These are phyloP conservation scores for Aureobasidium zeae DNA, from an alignment of 2,329 filamentous ascomycete genomes.

Conservation along the genomic window DNA sequence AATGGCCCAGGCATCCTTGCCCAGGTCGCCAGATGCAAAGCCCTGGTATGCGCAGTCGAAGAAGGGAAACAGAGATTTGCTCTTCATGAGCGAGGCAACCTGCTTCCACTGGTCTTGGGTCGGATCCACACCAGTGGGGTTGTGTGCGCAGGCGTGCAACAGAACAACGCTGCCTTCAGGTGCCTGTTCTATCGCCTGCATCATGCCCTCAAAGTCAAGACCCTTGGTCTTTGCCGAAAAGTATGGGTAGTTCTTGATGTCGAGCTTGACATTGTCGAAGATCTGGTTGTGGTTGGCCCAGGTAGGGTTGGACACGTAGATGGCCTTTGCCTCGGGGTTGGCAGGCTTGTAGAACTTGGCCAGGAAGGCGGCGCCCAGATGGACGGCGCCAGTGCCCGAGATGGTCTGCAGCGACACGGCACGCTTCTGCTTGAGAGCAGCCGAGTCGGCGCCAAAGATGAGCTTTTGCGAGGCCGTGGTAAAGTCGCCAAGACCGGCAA, in stretches of 20 bases:
- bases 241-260: conserved; percentile 81
- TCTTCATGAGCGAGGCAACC: conserved; percentile 66
- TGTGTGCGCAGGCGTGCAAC: conserved; percentile 68
- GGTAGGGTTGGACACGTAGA: conserved; percentile 90
- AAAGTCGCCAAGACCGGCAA: conserved; percentile 77
- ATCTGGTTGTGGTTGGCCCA: conserved; percentile 99
- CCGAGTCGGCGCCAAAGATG: conserved; percentile 69
- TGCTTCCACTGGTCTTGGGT: conserved; percentile 91
- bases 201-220: conserved; percentile 87
- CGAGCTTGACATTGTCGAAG: conserved; percentile 79
- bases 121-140: conserved; percentile 94
- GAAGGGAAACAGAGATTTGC: conserved; percentile 87
- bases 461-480: conserved; percentile 85
- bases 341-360: conserved; percentile 69
- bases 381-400: conserved; percentile 91
- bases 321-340: conserved; percentile 52
- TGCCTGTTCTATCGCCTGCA: conserved; percentile 81
- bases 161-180: conserved; percentile 21
- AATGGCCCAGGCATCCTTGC: conserved; percentile 80
- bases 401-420: conserved; percentile 82
- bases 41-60: conserved; percentile 98
- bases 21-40: conserved; percentile 85
- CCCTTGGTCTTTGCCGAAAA: conserved; percentile 83
- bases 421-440: conserved; percentile 76
- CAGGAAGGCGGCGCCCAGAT: conserved; percentile 89